Evolutionary conservation across 2,329 filamentous ascomycete genomes (phyloP).

Genomic region (Fusarium globosum): DNA sequence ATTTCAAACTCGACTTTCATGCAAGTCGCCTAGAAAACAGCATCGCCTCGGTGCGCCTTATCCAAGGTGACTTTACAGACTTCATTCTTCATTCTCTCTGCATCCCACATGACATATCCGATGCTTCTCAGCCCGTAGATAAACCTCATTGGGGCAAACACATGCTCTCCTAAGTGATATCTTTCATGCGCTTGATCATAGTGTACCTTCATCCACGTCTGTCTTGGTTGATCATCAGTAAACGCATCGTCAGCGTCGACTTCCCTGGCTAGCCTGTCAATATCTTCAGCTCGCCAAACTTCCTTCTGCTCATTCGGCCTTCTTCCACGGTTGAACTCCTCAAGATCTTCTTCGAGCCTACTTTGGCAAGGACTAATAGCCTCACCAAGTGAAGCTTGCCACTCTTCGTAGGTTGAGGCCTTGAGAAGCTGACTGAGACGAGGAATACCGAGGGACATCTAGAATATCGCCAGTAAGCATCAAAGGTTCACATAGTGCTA

Average conservation of each 20-base stretch:
- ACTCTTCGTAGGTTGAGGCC: slow-evolving; percentile 32
- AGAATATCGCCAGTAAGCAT: not conserved
- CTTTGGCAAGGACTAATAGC: slow-evolving; percentile 13
- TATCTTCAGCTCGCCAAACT: slow-evolving; percentile 30
- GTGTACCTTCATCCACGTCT: slow-evolving; percentile 34
- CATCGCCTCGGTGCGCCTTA: slow-evolving; percentile 35
- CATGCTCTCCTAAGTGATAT: slow-evolving; percentile 30
- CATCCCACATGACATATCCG: slow-evolving; percentile 41
- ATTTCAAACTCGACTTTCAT: too few species aligned
- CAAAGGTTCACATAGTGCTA: not conserved
- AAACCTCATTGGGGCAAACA: slow-evolving; percentile 34
- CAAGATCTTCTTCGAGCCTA: slow-evolving; percentile 31
- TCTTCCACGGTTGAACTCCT: slow-evolving; percentile 23
- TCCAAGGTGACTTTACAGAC: slow-evolving; percentile 26
- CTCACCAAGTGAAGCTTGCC: slow-evolving; percentile 25
- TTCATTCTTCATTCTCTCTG: slow-evolving; percentile 32
- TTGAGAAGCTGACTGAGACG: slow-evolving; percentile 25
- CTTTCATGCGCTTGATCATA: slow-evolving; percentile 29
- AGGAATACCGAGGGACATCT: slow-evolving; percentile 36
- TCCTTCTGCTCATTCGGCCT: not conserved
- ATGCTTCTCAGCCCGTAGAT: slow-evolving; percentile 30
- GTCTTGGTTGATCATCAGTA: slow-evolving; percentile 28
- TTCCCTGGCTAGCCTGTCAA: slow-evolving; percentile 30
- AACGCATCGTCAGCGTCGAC: slow-evolving; percentile 28
- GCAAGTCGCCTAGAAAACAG: slow-evolving; percentile 17